These are phyloP conservation scores for Fragosphaeria purpurea DNA, from an alignment of 2,329 filamentous ascomycete species.

Conservation along the genomic window DNA sequence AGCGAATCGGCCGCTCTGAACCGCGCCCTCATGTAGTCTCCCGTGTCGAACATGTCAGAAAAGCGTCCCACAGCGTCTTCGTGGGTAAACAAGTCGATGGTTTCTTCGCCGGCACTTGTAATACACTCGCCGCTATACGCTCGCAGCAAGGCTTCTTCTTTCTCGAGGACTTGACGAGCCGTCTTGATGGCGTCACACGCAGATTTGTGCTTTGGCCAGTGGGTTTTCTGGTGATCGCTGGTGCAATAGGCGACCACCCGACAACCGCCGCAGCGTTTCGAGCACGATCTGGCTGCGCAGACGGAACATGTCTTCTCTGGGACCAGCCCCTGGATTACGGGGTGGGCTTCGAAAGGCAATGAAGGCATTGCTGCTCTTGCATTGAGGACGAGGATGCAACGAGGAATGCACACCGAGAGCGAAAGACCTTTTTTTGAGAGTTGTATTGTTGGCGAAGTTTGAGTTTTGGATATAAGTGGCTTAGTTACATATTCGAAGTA, in stretches of 20 bases:
- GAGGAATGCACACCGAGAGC: no score
- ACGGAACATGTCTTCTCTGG: no score
- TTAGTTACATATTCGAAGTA: no score
- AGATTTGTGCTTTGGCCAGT: constrained; percentile 17
- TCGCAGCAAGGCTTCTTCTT: constrained; percentile 16
- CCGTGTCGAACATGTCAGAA: constrained; percentile 22
- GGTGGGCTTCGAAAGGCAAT: no score
- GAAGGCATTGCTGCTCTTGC: no score
- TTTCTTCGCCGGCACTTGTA: constrained; percentile 1
- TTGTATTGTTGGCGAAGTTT: no score
- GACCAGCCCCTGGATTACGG: no score
- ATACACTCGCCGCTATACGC: constrained; percentile 3
- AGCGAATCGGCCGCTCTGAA: constrained; percentile 18
- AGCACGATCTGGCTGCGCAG: no score
- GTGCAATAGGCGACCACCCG: constrained; percentile 19
- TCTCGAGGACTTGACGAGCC: constrained; percentile 9
- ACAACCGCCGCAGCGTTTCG: constrained; percentile 15
- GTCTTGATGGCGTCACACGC: constrained; percentile 16
- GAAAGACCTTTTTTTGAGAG: no score
- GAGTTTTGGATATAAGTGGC: no score
- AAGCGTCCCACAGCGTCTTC: constrained; percentile 24
- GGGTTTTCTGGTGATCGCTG: constrained; percentile 14
- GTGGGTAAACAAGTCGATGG: constrained; percentile 13
- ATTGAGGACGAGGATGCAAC: no score
- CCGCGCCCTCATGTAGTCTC: constrained; percentile 27